These are phyloP conservation scores for Platanus orientalis DNA, from an alignment of 164 flowering plant species.

Conservation along the genomic window DNA sequence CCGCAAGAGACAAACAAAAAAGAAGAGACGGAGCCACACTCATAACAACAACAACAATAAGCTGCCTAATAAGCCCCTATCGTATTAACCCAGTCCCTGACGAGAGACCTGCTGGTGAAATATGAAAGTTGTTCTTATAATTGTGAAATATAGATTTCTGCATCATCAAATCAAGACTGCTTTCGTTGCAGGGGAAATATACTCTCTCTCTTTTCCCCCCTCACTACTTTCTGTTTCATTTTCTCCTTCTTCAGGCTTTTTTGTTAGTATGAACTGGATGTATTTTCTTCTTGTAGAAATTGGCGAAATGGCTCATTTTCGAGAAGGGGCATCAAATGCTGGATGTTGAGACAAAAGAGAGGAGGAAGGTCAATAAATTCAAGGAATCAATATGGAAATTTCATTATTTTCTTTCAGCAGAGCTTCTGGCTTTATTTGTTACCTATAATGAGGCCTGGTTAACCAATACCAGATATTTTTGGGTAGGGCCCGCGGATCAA, in stretches of 20 bases:
- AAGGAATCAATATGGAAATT: conserved; percentile 98
- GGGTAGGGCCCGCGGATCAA: conserved; percentile 93
- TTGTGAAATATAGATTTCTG: too few species aligned
- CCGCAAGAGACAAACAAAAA: too few species aligned
- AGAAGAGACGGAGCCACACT: too few species aligned
- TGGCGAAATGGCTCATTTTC: conserved; percentile 54
- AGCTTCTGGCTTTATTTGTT: conserved; percentile 66
- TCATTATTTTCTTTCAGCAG: conserved; percentile 84
- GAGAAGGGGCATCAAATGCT: conserved; percentile 34
- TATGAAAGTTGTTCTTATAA: too few species aligned
- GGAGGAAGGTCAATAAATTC: conserved; percentile 62
- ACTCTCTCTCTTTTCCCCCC: neutral
- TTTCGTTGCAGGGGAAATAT: neutral
- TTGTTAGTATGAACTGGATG: conserved; percentile 4
- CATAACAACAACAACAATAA: too few species aligned
- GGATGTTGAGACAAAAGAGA: conserved; percentile 32
- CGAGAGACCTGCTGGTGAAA: too few species aligned
- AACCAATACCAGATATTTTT: conserved; percentile 65
- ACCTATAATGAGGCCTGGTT: conserved; percentile 98
- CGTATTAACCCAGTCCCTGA: too few species aligned
- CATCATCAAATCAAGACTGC: neutral
- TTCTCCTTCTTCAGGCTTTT: neutral
- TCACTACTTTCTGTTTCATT: neutral
- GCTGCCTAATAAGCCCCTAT: too few species aligned
- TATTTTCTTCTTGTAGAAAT: conserved; percentile 51